Evolutionary conservation across 805 yeast genomes (phyloP), one percentile per base, ranked within the genome.

Genomic region (Cyberlindnera euphorbiae): DNA sequence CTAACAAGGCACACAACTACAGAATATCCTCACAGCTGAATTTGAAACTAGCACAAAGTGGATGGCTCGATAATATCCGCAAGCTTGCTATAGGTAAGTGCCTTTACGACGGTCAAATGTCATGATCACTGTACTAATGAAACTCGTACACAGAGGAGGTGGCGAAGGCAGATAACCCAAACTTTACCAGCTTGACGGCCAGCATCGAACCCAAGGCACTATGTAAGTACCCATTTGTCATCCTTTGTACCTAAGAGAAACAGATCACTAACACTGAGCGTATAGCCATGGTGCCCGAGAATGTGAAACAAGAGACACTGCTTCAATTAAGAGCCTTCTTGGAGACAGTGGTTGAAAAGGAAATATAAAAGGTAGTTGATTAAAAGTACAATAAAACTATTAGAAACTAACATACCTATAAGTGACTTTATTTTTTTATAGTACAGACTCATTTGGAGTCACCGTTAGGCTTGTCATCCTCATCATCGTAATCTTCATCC

Each of bases 51-150:
- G 71, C 77, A 35, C 82, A 83, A 52, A 71, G 81, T 1, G 96
- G 96, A 6, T 89, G 97, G 97, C 77, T 75, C 42, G 95, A 86
- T 48, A 70, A 79, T 36, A 78, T 89, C 18, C 68, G 75, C 30
- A 71, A 69, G 26, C 47, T 82, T 28, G 82, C 94, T 43, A 41
- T 72, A 60, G 56, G 71, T 71, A 52, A 41, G 58, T 50, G 44
- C 12, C 13, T 11, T 6, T 15, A 14, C 9, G n/a, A n/a, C n/a
- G n/a, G n/a, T n/a, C n/a, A n/a, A n/a, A 12, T 22, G 26, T 12
- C 17, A 9, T 17, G 25, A 9, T 18, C 13, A 32, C 36, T 38
- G 32, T 19, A 19, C 22, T 19, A 19, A 19, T 9, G 9, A 30
- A 34, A 22, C 12, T 15, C 11, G n/a, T 12, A 15, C 9, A 8